A percentile compares a stretch with the other conserved stretches of the same genome.
Evolutionary conservation across 108 stramenopile species (phyloP).

Genomic region (Fragilaria crotonensis): DNA sequence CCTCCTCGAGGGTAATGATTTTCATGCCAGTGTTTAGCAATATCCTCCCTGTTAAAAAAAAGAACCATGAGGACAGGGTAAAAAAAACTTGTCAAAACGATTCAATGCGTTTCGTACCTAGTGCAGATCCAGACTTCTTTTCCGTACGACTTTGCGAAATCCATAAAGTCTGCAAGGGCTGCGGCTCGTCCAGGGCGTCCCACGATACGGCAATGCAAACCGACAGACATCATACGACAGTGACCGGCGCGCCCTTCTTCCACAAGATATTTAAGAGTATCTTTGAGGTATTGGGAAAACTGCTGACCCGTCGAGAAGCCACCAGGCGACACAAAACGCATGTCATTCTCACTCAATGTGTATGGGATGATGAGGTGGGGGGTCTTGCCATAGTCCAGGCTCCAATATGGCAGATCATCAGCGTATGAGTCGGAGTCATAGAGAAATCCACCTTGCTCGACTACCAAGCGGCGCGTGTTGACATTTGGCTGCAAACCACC

Average conservation of each 20-base stretch:
- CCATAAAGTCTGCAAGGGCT: constrained; percentile 83
- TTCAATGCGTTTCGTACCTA: constrained; percentile 78
- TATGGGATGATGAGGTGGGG: constrained; percentile 88
- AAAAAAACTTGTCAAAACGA: constrained; percentile 2
- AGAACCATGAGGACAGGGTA: not conserved
- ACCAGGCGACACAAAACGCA: constrained; percentile 81
- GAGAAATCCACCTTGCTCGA: constrained; percentile 90
- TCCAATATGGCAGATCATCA: constrained; percentile 95
- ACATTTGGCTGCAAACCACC: constrained; percentile 72
- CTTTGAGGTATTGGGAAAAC: constrained; percentile 76
- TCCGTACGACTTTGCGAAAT: constrained; percentile 78
- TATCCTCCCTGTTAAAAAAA: constrained; percentile 3
- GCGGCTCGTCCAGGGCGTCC: constrained; percentile 84
- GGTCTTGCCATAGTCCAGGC: constrained; percentile 46
- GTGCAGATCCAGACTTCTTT: constrained; percentile 91
- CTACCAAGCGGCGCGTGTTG: constrained; percentile 65
- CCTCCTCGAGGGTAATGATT: constrained; percentile 7
- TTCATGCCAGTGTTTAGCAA: constrained; percentile 9
- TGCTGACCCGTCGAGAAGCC: constrained; percentile 79
- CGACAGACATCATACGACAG: constrained; percentile 93
- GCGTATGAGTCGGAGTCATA: constrained; percentile 90
- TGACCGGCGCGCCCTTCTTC: constrained; percentile 77
- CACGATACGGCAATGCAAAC: constrained; percentile 85
- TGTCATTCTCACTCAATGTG: constrained; percentile 91
- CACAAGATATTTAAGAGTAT: constrained; percentile 59